Evolutionary conservation across 176 grass and related monocot genomes (phyloP).

Genomic region (Melocanna baccifera): DNA sequence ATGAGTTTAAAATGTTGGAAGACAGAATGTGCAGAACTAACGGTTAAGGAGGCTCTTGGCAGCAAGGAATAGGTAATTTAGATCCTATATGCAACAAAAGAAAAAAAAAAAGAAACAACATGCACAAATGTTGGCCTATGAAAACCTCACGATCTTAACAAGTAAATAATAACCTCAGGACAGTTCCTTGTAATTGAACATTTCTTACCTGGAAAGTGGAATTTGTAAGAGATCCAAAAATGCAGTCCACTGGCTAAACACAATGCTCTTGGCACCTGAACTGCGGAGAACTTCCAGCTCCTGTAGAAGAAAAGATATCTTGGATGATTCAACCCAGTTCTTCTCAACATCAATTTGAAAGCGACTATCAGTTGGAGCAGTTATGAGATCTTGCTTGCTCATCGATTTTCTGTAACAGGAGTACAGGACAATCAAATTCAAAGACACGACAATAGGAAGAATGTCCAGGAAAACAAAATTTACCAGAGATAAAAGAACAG

Average conservation of each 20-base stretch:
- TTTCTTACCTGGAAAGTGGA: slow-evolving; percentile 78
- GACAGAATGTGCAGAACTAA: not conserved
- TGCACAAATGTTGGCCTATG: not conserved
- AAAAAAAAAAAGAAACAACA: not conserved
- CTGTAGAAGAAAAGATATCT: slow-evolving; percentile 80
- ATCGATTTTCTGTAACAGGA: slow-evolving; percentile 60
- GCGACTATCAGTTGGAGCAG: slow-evolving; percentile 76
- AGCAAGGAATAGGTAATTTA: not conserved
- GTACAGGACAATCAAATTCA: not conserved
- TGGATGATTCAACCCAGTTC: slow-evolving; percentile 95
- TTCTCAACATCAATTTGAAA: slow-evolving; percentile 80
- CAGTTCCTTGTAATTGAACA: slow-evolving; percentile 6
- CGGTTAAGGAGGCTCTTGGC: not conserved
- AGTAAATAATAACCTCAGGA: not conserved
- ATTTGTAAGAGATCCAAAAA: slow-evolving; percentile 98
- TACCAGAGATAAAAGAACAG: not conserved
- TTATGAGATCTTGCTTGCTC: slow-evolving; percentile 85
- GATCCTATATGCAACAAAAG: slow-evolving; percentile 5
- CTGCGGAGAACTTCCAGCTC: slow-evolving; percentile 64
- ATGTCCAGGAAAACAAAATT: not conserved
- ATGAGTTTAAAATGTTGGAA: not conserved
- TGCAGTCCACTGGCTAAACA: slow-evolving; percentile 99
- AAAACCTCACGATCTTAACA: not conserved
- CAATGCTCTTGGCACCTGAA: slow-evolving; percentile 72
- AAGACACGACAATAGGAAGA: slow-evolving; percentile 15